Base-by-base conservation (phyloP, 1,284 basidiomycete genomes). In the Heliocybe sulcata region DNA sequence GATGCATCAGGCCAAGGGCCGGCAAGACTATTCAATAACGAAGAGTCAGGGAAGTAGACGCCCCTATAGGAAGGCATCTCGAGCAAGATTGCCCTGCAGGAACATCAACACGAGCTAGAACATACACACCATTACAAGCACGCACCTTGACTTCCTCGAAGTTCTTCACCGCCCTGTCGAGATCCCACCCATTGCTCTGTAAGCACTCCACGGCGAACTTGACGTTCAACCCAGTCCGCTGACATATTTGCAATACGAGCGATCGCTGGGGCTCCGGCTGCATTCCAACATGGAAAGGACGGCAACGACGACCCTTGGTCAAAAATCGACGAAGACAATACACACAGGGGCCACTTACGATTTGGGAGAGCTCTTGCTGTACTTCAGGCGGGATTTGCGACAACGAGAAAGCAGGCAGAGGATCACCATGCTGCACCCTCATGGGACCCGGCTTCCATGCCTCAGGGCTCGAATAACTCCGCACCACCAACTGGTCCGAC, bases 401-500 rank as follows among this genome's bases (percentile, higher is more conserved):
- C 31, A 63, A 61, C 51, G 61, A 56, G 54, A 60, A 57, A 33
- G 65, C 55, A 45, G 65, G 53, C 31, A 65, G 63, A 61, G 61
- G 68, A 61, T 62, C 73, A 9, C 61, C 70, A 27, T 72, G 74
- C 58, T 90, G 85, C 10, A 90, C 83, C 23, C 79, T 73, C 73
- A 92, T 77, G 12, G 83, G 81, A 10, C 89, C 88, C 33, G 81
- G 77, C 59, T 69, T 74, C 89, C 89, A 97, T 1, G 91, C 89
- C 49, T 85, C 83, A 38, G 83, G 83, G 62, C 83, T 89, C 6
- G 93, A 90, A 69, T 93, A 97, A 22, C 79, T 81, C 45, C 94
- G 86, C 47, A 98, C 76, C 20, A 84, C 86, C 68, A 92, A 81
- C 62, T 90, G 86, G 68, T 99, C 96, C 22, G 92, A 95, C 6